Evolutionary conservation across 192 early-diverging fungal genomes (phyloP).

Genomic region (Mortierella claussenii): DNA sequence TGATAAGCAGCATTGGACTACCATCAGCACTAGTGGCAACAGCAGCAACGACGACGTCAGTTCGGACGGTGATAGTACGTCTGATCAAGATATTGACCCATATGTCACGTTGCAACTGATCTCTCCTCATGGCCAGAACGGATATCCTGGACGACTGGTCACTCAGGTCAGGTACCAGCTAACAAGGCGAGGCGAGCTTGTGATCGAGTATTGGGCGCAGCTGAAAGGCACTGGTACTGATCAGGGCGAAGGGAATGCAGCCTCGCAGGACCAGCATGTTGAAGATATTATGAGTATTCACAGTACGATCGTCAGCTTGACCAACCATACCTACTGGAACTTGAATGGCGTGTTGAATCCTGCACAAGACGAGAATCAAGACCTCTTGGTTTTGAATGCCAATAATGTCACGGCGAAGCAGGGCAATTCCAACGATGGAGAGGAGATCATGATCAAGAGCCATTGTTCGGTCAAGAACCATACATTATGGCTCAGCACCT

Average conservation of each 20-base stretch:
- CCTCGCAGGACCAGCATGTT: too few species aligned
- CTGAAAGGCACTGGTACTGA: slow-evolving; percentile 36
- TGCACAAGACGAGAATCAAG: slow-evolving; percentile 40
- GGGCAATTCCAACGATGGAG: slow-evolving; percentile 16
- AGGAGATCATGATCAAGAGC: slow-evolving; percentile 55
- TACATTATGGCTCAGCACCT: slow-evolving; percentile 63
- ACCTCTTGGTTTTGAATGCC: background rate
- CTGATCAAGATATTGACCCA: slow-evolving; percentile 11
- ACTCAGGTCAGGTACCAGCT: slow-evolving; percentile 69
- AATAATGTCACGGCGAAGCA: background rate
- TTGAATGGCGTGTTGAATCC: slow-evolving; percentile 76
- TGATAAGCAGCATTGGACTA: slow-evolving; percentile 77
- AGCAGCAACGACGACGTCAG: slow-evolving; percentile 2
- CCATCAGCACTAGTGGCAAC: slow-evolving; percentile 37
- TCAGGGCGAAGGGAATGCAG: too few species aligned
- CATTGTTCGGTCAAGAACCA: slow-evolving; percentile 61
- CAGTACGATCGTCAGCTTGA: slow-evolving; percentile 78
- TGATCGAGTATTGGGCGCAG: slow-evolving; percentile 62
- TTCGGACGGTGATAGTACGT: background rate
- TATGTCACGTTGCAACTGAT: slow-evolving; percentile 64
- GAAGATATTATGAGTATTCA: slow-evolving; percentile 19
- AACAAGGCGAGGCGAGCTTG: slow-evolving; percentile 58
- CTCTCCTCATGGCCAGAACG: slow-evolving; percentile 80
- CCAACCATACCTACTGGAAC: slow-evolving; percentile 93
- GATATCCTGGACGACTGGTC: slow-evolving; percentile 80